These are phyloP conservation scores for Gentiana straminea DNA, from an alignment of 257 asterid genomes.

Conservation along the genomic window DNA sequence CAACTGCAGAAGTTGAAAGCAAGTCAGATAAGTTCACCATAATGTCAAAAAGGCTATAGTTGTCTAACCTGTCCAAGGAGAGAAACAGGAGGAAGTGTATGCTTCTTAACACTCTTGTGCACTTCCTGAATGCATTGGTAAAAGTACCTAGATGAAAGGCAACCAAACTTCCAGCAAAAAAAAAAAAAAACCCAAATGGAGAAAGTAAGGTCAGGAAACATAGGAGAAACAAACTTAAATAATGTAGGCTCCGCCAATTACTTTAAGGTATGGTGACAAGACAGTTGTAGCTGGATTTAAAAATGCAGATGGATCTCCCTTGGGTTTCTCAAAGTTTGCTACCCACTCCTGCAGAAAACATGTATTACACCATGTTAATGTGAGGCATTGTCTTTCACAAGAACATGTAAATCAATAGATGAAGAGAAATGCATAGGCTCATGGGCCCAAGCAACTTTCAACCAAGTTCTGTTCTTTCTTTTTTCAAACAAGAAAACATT, in stretches of 20 bases:
- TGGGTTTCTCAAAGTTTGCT: slow-evolving; percentile 92
- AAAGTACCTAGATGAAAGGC: slow-evolving; percentile 91
- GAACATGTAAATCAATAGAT: neutral
- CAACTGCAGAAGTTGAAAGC: slow-evolving; percentile 40
- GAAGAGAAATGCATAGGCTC: neutral
- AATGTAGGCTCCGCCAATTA: slow-evolving; percentile 13
- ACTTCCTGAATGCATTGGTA: slow-evolving; percentile 84
- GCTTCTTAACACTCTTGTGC: slow-evolving; percentile 46
- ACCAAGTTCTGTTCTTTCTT: neutral
- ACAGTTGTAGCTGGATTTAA: slow-evolving; percentile 87
- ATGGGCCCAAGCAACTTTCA: neutral
- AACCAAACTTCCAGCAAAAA: slow-evolving; percentile 67
- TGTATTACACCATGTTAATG: slow-evolving; percentile 1
- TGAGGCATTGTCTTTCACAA: neutral
- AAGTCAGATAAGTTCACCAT: slow-evolving; percentile 12
- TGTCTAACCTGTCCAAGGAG: slow-evolving; percentile 84
- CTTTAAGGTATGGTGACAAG: slow-evolving; percentile 87
- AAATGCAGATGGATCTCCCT: slow-evolving; percentile 91
- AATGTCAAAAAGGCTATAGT: neutral
- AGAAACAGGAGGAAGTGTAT: slow-evolving; percentile 97
- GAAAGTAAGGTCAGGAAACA: slow-evolving; percentile 20
- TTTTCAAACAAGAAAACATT: neutral
- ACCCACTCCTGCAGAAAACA: slow-evolving; percentile 69
- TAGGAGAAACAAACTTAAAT: slow-evolving; percentile 6
- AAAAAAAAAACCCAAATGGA: slow-evolving; percentile 15